These are phyloP conservation scores for Termitomyces sp. DNA, from an alignment of 1,284 basidiomycete genomes.

Conservation along the genomic window DNA sequence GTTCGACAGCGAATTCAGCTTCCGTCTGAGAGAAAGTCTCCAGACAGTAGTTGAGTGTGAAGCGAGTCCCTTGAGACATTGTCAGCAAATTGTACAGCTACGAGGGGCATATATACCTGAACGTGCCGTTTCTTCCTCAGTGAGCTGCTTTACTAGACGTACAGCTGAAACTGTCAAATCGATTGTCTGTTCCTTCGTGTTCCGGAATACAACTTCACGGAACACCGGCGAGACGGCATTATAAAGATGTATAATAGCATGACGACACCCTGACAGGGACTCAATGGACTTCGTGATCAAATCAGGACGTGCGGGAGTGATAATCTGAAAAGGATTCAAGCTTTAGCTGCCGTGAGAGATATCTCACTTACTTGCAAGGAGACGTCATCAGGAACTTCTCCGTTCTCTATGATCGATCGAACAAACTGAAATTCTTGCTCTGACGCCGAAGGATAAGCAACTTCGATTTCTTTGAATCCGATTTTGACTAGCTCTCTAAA, in stretches of 20 bases:
- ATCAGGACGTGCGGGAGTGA: constrained; percentile 82
- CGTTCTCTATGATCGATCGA: constrained; percentile 68
- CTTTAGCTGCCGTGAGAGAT: background rate
- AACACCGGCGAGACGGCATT: constrained; percentile 86
- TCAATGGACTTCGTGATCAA: constrained; percentile 81
- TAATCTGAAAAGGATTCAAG: constrained; percentile 47
- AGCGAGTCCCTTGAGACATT: constrained; percentile 50
- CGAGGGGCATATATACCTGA: constrained; percentile 36
- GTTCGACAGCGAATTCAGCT: constrained; percentile 77
- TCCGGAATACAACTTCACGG: constrained; percentile 84
- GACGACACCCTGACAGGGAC: constrained; percentile 75
- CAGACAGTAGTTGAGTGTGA: constrained; percentile 88
- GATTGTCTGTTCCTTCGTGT: constrained; percentile 77
- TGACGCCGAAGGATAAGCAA: constrained; percentile 82
- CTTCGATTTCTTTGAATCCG: constrained; percentile 90
- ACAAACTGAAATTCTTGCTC: constrained; percentile 87
- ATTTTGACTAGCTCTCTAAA: constrained; percentile 57
- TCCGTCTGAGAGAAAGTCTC: constrained; percentile 93
- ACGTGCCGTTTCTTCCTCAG: constrained; percentile 60
- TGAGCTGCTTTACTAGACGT: constrained; percentile 68
- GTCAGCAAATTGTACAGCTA: background rate
- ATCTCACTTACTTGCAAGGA: constrained; percentile 72
- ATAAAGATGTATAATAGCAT: constrained; percentile 91
- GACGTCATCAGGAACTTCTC: constrained; percentile 79
- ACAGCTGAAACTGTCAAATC: constrained; percentile 78